Evolutionary conservation across 305 asterid species (phyloP).

Genomic region (Fraxinus albicans): DNA sequence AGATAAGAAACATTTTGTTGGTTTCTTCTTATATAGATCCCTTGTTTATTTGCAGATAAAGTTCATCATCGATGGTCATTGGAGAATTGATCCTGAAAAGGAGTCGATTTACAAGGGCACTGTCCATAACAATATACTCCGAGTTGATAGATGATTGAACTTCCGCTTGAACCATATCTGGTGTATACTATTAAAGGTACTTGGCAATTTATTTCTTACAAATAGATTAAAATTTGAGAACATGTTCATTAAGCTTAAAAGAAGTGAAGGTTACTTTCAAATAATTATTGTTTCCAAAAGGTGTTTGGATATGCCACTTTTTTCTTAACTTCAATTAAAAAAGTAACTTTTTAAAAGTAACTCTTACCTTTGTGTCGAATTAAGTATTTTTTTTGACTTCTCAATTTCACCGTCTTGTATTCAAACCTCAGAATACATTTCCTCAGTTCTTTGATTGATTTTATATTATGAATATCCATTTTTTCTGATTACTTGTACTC

Average conservation of each 20-base stretch:
- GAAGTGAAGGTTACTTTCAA: background rate
- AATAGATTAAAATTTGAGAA: background rate
- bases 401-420: background rate
- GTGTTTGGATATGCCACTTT: background rate
- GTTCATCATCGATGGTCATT: conserved; percentile 69
- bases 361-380: background rate
- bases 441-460: background rate
- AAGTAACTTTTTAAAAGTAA: background rate
- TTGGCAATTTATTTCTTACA: background rate
- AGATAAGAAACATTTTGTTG: background rate
- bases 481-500: background rate
- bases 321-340: background rate
- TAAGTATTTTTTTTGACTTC: background rate
- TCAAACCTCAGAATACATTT: background rate
- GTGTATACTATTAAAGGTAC: background rate
- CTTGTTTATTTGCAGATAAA: conserved; percentile 58
- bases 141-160: conserved; percentile 53
- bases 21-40: background rate
- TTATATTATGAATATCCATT: background rate
- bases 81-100: conserved; percentile 69
- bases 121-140: conserved; percentile 77
- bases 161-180: background rate
- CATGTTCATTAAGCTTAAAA: background rate
- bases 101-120: conserved; percentile 50
- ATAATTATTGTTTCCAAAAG: background rate